A percentile compares a stretch with the other conserved stretches of the same genome.
These are phyloP conservation scores for Melampsora allii-populina DNA, from an alignment of 1,284 basidiomycete genomes.

Conservation along the genomic window DNA sequence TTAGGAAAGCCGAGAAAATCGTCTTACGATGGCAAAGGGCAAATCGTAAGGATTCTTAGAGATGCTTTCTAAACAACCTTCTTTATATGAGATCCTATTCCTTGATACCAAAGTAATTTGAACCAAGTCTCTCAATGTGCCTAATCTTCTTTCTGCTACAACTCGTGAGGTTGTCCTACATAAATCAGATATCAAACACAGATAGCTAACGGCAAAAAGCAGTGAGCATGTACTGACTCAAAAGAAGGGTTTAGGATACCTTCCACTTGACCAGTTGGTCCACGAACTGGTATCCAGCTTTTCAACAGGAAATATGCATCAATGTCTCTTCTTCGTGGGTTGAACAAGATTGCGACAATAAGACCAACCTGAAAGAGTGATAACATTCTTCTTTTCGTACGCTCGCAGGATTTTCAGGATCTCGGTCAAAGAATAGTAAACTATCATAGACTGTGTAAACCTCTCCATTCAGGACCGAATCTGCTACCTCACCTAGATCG, in stretches of 20 bases:
- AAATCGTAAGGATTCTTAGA: slow-evolving; percentile 39
- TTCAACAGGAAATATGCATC: not conserved
- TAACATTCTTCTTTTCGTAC: slow-evolving; percentile 39
- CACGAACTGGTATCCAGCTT: slow-evolving; percentile 42
- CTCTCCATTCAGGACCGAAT: slow-evolving; percentile 29
- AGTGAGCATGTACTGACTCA: slow-evolving; percentile 22
- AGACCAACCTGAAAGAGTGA: slow-evolving; percentile 35
- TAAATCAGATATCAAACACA: slow-evolving; percentile 1
- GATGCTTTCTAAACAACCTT: slow-evolving; percentile 39
- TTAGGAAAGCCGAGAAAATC: not conserved
- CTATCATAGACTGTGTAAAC: slow-evolving; percentile 41
- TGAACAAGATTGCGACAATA: not conserved
- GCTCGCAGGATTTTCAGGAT: slow-evolving; percentile 28
- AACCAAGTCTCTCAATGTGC: slow-evolving; percentile 32
- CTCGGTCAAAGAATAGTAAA: slow-evolving; percentile 37
- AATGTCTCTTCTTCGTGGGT: not conserved
- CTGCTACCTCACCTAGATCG: slow-evolving; percentile 28
- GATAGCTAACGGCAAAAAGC: not conserved
- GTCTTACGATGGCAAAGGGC: slow-evolving; percentile 34
- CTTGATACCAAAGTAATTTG: slow-evolving; percentile 35
- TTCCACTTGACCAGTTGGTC: slow-evolving; percentile 38
- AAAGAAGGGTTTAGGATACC: slow-evolving; percentile 43
- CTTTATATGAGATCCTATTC: slow-evolving; percentile 20
- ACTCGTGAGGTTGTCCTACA: slow-evolving; percentile 33
- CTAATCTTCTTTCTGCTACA: slow-evolving; percentile 32